Conservation (phyloP, 2,329 filamentous ascomycete genomes). For the Hypoxylon sp. region DNA sequence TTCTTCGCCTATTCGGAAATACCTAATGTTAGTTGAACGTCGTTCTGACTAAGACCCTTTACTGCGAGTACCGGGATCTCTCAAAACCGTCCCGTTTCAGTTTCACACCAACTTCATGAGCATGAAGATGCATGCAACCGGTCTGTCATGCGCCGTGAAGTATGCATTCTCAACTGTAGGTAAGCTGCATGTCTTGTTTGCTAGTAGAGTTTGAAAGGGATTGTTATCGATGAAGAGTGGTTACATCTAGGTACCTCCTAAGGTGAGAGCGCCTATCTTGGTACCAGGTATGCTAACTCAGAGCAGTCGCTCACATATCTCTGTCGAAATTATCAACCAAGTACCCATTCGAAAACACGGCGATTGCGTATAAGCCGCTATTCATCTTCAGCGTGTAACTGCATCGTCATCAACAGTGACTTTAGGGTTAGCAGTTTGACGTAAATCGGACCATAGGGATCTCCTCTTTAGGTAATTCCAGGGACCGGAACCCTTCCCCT, state of each 20-base stretch:
- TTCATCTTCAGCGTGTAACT: background rate
- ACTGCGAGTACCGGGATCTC: background rate
- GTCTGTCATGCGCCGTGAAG: conserved; percentile 24
- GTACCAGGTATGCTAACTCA: too few relatives aligned
- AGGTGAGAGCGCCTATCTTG: background rate
- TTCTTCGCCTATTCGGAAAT: background rate
- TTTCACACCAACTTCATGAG: conserved; percentile 14
- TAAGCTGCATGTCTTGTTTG: background rate
- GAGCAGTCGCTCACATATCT: too few relatives aligned
- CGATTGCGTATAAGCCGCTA: background rate
- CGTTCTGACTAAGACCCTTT: background rate
- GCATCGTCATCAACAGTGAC: background rate
- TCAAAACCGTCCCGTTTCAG: conserved; percentile 19
- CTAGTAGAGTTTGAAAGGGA: background rate
- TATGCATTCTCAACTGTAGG: background rate
- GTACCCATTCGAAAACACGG: background rate
- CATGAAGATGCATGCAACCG: conserved; percentile 25
- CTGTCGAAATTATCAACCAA: too few relatives aligned
- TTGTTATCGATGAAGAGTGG: background rate
- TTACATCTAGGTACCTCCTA: background rate
- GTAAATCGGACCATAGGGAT: conserved; percentile 17
- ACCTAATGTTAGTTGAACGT: background rate
- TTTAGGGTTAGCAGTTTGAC: background rate
- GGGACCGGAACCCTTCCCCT: conserved; percentile 3
- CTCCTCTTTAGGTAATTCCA: conserved; percentile 12